Evolutionary conservation across 805 yeast species (phyloP).

Genomic region (Nakazawaea wickerhamii): DNA sequence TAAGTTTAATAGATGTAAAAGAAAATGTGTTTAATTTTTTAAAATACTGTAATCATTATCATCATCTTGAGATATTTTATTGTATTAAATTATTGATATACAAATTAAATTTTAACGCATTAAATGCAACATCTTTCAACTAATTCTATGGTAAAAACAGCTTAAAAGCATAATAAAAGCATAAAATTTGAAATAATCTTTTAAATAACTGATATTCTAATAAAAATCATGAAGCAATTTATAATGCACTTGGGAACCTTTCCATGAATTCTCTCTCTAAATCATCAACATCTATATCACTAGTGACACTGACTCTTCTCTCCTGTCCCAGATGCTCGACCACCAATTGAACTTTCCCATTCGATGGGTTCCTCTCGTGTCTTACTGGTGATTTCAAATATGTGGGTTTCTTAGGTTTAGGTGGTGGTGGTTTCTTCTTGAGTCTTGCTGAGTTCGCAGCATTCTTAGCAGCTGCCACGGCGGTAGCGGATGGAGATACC

Average conservation of each 20-base stretch:
- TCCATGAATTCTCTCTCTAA: constrained; percentile 52
- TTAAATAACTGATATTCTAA: no score
- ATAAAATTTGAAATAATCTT: no score
- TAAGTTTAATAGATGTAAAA: no score
- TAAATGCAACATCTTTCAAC: neutral
- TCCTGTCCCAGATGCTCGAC: neutral
- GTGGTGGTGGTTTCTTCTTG: constrained; percentile 39
- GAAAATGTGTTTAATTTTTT: no score
- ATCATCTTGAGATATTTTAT: no score
- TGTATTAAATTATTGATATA: neutral
- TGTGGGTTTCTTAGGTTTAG: constrained; percentile 61
- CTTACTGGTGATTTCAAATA: constrained; percentile 37
- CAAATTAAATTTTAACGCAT: neutral
- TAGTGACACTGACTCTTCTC: constrained; percentile 16
- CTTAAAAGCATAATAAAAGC: no score
- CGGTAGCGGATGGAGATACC: neutral
- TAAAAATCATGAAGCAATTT: constrained; percentile 9
- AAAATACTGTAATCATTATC: no score
- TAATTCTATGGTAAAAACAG: no score
- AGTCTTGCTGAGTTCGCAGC: neutral
- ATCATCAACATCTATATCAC: constrained; percentile 44
- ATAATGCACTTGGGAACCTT: constrained; percentile 58
- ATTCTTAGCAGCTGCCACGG: neutral
- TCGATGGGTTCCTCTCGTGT: constrained; percentile 4
- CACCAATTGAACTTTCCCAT: neutral